These are phyloP conservation scores for Dioszegia crocea DNA, from an alignment of 768 basidiomycete species.

Conservation along the genomic window DNA sequence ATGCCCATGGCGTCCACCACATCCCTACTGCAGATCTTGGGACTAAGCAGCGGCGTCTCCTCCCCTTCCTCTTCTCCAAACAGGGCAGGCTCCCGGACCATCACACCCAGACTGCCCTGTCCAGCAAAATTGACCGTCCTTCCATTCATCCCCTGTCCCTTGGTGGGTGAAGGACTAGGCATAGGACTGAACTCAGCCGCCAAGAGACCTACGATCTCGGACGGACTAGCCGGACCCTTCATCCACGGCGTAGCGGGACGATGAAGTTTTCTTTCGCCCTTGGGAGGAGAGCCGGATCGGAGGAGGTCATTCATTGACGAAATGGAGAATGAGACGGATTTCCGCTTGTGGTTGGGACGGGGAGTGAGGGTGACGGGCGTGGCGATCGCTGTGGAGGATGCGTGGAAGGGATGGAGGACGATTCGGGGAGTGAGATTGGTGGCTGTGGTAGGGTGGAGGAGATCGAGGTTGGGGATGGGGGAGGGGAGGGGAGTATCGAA, in stretches of 20 bases:
- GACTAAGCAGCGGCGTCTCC: not conserved
- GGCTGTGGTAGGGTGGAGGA: not conserved
- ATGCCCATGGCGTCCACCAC: conserved; percentile 14
- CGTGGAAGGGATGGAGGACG: conserved; percentile 3
- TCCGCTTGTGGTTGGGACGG: conserved; percentile 1
- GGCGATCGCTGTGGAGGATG: not conserved
- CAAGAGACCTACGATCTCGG: not conserved
- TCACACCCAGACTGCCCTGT: not conserved
- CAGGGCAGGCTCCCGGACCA: not conserved
- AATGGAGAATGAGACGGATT: conserved; percentile 20
- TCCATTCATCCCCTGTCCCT: not conserved
- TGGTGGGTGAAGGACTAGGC: conserved; percentile 5
- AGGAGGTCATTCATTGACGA: conserved; percentile 18
- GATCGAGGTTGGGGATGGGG: not conserved
- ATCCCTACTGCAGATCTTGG: conserved; percentile 7
- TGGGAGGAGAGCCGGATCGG: not conserved
- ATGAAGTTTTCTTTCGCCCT: not conserved
- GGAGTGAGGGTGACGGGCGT: not conserved
- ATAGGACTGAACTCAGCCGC: not conserved
- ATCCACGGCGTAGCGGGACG: conserved; percentile 17
- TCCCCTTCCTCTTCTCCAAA: not conserved
- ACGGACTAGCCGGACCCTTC: conserved; percentile 5
- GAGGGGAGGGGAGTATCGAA: conserved; percentile 8
- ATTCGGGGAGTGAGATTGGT: conserved; percentile 7
- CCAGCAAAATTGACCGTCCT: not conserved